Evolutionary conservation across 129 eudicot genomes (phyloP).

Genomic region (Tagetes patula): DNA sequence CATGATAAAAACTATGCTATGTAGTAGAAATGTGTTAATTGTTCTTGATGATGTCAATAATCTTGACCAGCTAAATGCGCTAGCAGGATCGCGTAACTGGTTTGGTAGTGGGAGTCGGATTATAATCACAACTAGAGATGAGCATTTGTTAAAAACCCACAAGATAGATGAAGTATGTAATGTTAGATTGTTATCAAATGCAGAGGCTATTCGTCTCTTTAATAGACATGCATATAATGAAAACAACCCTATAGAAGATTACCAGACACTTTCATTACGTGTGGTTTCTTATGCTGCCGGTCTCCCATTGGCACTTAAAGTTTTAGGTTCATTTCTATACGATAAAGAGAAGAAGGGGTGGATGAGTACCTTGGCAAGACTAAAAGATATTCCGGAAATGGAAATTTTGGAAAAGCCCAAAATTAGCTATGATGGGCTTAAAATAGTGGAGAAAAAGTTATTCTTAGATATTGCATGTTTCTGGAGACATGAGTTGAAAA

Average conservation of each 20-base stretch:
- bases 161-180: not conserved
- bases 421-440: not conserved
- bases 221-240: slow-evolving; percentile 1
- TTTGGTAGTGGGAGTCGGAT: not conserved
- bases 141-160: not conserved
- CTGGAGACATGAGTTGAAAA: not conserved
- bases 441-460: not conserved
- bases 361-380: not conserved
- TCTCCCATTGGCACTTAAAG: not conserved
- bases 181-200: not conserved
- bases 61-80: not conserved
- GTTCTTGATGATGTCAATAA: not conserved
- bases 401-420: not conserved
- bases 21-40: not conserved
- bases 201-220: not conserved
- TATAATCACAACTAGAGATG: not conserved
- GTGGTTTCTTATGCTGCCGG: not conserved
- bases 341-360: not conserved
- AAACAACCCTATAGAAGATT: not conserved
- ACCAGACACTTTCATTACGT: not conserved
- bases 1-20: not conserved
- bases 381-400: not conserved
- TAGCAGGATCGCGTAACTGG: not conserved
- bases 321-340: not conserved
- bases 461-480: not conserved